Evolutionary conservation across 202 grass and related monocot genomes (phyloP), one percentile per base, ranked within the genome.

Genomic region (Dendrocalamus latiflorus): DNA sequence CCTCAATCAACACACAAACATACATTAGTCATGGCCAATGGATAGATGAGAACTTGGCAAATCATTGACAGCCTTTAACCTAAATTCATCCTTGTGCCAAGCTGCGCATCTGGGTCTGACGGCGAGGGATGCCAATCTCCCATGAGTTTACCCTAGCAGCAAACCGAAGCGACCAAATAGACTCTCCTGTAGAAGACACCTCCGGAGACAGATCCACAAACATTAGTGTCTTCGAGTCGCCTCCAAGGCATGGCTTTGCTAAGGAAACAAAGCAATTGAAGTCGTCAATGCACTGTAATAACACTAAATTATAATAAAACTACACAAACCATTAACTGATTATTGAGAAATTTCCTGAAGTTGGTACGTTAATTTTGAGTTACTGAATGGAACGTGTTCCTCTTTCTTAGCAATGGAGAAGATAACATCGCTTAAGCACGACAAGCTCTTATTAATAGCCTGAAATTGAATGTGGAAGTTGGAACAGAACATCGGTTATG

Each of bases 381-480:
- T 99, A 28, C 96, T 88, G 47, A 93, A 99, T 1, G 96, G 96
- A 33, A 99, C 75, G 25, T 99, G 96, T 28, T 95, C 96, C 5
- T 99, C 96, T 81, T 99, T 99, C 78, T 99, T 99, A 6, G 91
- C 93, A 38, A 99, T 91, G 37, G 96, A 85, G 55, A 94, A 95
- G 39, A 99, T 99, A 18, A 94, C 93, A 82, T 99, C 96, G 13
- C 87, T 92, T 59, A 99, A 85, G 56, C 89, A 92, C 1, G 96
- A 96, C 44, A 99, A 76, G 80, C 96, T 99, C 76, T 96, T 99
- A 49, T 99, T 99, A 38, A 99, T 99, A 11, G 94, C 85, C 94
- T 97, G 60, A 60, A 15, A 60, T 60, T 60, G 24, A 28, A 60
- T 58, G 21, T 21, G 18, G 58, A 62, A 21, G 42, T 78, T 22